Percentiles rank a stretch among this genome's conserved stretches.
These are phyloP conservation scores for Abrus pulchellus DNA, from an alignment of 306 rosid genomes.

Conservation along the genomic window DNA sequence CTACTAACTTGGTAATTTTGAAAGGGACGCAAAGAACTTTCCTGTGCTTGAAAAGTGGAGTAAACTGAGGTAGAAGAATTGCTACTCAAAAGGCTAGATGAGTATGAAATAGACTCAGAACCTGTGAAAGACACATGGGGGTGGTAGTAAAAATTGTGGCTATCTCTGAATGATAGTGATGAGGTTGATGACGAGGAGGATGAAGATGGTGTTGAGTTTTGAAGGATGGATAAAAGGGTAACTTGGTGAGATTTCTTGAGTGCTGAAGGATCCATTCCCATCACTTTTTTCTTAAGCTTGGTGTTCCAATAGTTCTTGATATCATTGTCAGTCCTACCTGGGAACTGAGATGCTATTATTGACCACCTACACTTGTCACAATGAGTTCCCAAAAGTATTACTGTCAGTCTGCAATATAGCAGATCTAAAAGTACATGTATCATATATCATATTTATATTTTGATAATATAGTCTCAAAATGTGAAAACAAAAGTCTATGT, in stretches of 20 bases:
- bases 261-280: slow-evolving; percentile 50
- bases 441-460: neutral
- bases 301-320: slow-evolving; percentile 98
- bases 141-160: slow-evolving; percentile 40
- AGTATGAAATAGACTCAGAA: slow-evolving; percentile 53
- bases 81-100: slow-evolving; percentile 56
- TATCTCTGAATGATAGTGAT: slow-evolving; percentile 51
- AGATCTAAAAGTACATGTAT: slow-evolving; percentile 37
- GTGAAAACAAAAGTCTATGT: no score
- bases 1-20: slow-evolving; percentile 47
- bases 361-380: slow-evolving; percentile 78
- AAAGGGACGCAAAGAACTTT: slow-evolving; percentile 49
- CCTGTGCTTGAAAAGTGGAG: slow-evolving; percentile 57
- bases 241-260: slow-evolving; percentile 52
- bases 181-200: slow-evolving; percentile 8
- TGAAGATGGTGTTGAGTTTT: slow-evolving; percentile 53
- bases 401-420: neutral
- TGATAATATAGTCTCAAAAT: neutral
- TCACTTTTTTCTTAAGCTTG: slow-evolving; percentile 85
- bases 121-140: slow-evolving; percentile 47
- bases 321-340: slow-evolving; percentile 93
- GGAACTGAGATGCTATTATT: slow-evolving; percentile 85
- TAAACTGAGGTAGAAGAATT: slow-evolving; percentile 47
- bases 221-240: slow-evolving; percentile 51
- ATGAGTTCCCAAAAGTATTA: neutral